phyloP scores from a whole-genome alignment of 2,329 filamentous ascomycete species.

The Diatrype stigma region DNA sequence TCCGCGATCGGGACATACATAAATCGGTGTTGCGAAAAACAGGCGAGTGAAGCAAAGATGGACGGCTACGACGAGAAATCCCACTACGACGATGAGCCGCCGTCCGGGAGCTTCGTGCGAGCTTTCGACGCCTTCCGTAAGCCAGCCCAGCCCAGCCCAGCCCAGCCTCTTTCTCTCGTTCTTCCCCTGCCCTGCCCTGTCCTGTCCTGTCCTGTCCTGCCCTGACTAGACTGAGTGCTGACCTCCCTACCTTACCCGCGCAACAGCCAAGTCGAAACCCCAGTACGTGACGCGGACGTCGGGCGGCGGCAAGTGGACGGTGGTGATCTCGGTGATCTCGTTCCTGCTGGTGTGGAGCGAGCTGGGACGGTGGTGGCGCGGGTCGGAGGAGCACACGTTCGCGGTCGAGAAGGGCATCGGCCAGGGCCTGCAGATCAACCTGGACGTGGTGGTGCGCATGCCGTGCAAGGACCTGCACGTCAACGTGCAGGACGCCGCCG shows the following conservation, averaged over 20 bases:
- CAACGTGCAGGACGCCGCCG: conserved; percentile 93
- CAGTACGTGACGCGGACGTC: conserved; percentile 83
- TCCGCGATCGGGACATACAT: no score
- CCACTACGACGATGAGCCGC: conserved; percentile 71
- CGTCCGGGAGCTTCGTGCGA: conserved; percentile 63
- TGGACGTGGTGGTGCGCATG: conserved; percentile 92
- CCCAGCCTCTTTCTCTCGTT: not conserved
- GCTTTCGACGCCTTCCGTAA: conserved; percentile 97
- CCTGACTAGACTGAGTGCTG: conserved; percentile 11
- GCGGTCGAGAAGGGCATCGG: conserved; percentile 88
- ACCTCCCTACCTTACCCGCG: conserved; percentile 9
- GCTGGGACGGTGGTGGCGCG: conserved; percentile 76
- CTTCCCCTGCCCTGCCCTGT: conserved; percentile 8
- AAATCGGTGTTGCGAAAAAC: no score
- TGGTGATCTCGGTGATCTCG: conserved; percentile 73
- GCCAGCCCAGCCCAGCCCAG: conserved; percentile 31
- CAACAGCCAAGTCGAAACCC: conserved; percentile 85
- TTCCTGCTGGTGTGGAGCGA: conserved; percentile 74
- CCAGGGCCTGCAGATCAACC: conserved; percentile 85
- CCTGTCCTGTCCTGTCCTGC: not conserved
- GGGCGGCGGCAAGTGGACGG: conserved; percentile 90
- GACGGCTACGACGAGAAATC: conserved; percentile 70
- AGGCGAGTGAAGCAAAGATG: conserved; percentile 55
- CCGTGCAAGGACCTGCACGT: conserved; percentile 82
- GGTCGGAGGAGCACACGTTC: conserved; percentile 83